phyloP scores from a whole-genome alignment of 495 filamentous ascomycete genomes.

The Xylaria castorea region DNA sequence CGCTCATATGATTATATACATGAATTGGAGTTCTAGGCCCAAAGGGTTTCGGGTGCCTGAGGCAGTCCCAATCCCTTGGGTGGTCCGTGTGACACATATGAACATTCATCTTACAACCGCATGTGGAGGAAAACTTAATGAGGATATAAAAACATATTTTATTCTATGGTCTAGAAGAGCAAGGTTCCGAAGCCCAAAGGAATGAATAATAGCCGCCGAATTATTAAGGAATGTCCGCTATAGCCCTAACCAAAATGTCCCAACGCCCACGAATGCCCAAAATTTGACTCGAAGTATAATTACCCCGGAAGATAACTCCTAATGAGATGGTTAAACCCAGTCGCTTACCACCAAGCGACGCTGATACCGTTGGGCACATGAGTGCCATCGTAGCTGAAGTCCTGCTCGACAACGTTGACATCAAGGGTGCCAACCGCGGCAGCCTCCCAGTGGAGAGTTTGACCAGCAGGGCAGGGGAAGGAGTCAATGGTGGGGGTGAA shows the following conservation, averaged over 20 bases:
- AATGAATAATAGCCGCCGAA: slow-evolving; percentile 23
- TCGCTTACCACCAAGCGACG: slow-evolving; percentile 31
- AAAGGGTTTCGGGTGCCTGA: too few relatives aligned
- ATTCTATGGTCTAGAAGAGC: background rate
- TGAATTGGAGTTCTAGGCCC: too few relatives aligned
- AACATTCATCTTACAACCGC: background rate
- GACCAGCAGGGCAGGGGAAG: slow-evolving; percentile 36
- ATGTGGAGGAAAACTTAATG: background rate
- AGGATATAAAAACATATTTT: background rate
- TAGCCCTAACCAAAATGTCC: background rate
- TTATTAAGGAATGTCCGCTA: slow-evolving; percentile 12
- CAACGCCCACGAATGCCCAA: too few relatives aligned
- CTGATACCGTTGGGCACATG: slow-evolving; percentile 35
- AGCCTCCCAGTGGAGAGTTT: slow-evolving; percentile 34
- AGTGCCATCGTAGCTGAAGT: slow-evolving; percentile 28
- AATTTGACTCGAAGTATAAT: slow-evolving; percentile 2
- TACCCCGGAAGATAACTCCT: background rate
- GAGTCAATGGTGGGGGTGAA: slow-evolving; percentile 28
- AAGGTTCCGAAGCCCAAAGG: background rate
- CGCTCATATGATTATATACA: too few relatives aligned
- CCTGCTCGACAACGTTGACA: slow-evolving; percentile 34
- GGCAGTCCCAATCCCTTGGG: too few relatives aligned
- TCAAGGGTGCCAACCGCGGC: slow-evolving; percentile 34
- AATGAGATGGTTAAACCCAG: background rate
- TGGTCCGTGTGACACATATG: too few relatives aligned